Conservation (phyloP, 257 asterid species). For the Solanum tacnaense region DNA sequence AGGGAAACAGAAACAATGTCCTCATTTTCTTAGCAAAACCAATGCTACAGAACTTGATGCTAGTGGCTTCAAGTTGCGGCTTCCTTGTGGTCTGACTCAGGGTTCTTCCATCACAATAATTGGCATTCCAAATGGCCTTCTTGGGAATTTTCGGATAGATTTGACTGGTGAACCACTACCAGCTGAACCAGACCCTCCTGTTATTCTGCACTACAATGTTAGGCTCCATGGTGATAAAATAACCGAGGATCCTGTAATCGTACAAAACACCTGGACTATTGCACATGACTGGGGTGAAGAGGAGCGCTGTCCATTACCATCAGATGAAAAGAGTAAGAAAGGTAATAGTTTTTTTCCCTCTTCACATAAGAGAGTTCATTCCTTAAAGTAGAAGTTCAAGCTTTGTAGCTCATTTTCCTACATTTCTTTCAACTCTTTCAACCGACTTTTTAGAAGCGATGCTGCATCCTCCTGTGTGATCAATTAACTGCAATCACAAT, state of each 20-base stretch:
- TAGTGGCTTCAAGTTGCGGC: slow-evolving; percentile 47
- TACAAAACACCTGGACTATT: slow-evolving; percentile 94
- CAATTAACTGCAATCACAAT: not conserved
- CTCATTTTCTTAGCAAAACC: slow-evolving; percentile 79
- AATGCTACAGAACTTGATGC: slow-evolving; percentile 62
- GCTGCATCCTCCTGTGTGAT: not conserved
- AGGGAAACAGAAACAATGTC: slow-evolving; percentile 92
- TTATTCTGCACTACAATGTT: slow-evolving; percentile 84
- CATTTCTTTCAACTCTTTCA: not conserved
- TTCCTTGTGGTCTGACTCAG: slow-evolving; percentile 96
- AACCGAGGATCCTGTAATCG: slow-evolving; percentile 91
- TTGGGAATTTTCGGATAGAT: slow-evolving; percentile 79
- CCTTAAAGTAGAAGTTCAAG: not conserved
- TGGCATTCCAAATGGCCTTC: slow-evolving; percentile 89
- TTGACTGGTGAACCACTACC: slow-evolving; percentile 91
- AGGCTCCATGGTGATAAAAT: slow-evolving; percentile 84
- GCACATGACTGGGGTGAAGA: slow-evolving; percentile 97
- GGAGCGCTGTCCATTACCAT: slow-evolving; percentile 81
- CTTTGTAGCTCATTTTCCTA: not conserved
- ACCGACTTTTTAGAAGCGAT: not conserved
- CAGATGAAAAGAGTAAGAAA: slow-evolving; percentile 47
- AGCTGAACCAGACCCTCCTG: slow-evolving; percentile 96
- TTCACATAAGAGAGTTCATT: not conserved
- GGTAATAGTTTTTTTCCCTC: slow-evolving; percentile 26
- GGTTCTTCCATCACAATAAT: slow-evolving; percentile 93